phyloP scores from a whole-genome alignment of 192 early-diverging fungal genomes.

The Geranomyces variabilis region DNA sequence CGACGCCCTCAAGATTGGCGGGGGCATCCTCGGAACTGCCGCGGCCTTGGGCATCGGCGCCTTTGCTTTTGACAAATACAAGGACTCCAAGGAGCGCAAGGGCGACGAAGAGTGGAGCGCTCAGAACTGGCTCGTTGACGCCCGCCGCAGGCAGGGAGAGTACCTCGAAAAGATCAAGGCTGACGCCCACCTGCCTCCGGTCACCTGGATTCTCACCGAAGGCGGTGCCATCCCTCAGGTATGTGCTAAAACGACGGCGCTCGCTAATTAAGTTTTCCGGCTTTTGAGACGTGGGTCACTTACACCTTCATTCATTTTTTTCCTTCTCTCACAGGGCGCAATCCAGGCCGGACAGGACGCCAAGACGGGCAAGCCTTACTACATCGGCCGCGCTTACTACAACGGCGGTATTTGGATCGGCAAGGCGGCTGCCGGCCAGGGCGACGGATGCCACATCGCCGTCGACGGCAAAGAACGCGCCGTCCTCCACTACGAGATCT shows the following conservation, averaged over 20 bases:
- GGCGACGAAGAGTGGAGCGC: constrained; percentile 11
- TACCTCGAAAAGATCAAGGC: constrained; percentile 28
- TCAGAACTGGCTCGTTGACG: constrained; percentile 28
- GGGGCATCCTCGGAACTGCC: constrained; percentile 40
- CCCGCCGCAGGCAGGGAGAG: constrained; percentile 30
- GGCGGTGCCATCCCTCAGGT: constrained; percentile 35
- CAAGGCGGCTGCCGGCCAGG: constrained; percentile 21
- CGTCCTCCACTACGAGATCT: constrained; percentile 57
- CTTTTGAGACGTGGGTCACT: no score
- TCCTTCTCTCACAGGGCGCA: constrained; percentile 45
- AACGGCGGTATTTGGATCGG: constrained; percentile 45
- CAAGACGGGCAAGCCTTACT: constrained; percentile 59
- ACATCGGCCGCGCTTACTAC: constrained; percentile 59
- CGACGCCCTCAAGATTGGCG: constrained; percentile 35
- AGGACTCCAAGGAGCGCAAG: constrained; percentile 15
- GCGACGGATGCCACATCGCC: constrained; percentile 50
- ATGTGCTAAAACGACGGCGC: no score
- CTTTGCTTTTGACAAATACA: constrained; percentile 43
- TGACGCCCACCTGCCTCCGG: constrained; percentile 27
- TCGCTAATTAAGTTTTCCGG: no score
- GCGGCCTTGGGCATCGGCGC: constrained; percentile 45
- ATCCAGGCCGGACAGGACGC: constrained; percentile 65
- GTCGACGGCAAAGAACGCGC: constrained; percentile 59
- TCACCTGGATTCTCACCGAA: constrained; percentile 34
- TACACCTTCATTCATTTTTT: no score